phyloP scores from a whole-genome alignment of 805 yeast genomes.

The Brettanomyces bruxellensis region DNA sequence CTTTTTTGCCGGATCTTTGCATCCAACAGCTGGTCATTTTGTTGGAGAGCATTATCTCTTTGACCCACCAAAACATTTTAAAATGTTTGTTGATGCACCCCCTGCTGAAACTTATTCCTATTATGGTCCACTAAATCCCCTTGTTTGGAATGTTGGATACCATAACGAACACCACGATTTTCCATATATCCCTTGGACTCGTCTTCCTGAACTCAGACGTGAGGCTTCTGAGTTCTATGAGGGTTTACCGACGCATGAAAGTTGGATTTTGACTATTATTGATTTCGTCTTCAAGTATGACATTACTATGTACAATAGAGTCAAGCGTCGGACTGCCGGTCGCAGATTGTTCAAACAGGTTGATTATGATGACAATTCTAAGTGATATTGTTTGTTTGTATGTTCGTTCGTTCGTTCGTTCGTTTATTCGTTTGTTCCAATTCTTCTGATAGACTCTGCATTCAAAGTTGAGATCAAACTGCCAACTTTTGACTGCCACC shows the following conservation, averaged over 20 bases:
- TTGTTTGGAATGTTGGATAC: constrained; percentile 91
- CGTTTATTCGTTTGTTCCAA: no score
- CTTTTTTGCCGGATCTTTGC: constrained; percentile 83
- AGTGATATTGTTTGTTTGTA: constrained; percentile 3
- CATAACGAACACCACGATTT: constrained; percentile 95
- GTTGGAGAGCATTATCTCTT: constrained; percentile 89
- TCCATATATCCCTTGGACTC: constrained; percentile 89
- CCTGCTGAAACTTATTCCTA: constrained; percentile 84
- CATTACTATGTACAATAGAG: constrained; percentile 72
- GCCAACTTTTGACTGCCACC: no score
- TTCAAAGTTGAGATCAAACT: no score
- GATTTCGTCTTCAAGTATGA: constrained; percentile 62
- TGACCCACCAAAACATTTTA: constrained; percentile 36
- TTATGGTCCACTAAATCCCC: constrained; percentile 66
- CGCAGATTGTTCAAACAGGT: constrained; percentile 24
- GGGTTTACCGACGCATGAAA: constrained; percentile 64
- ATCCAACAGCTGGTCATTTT: constrained; percentile 93
- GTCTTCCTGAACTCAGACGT: constrained; percentile 50
- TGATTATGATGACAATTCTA: constrained; percentile 25
- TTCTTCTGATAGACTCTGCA: no score
- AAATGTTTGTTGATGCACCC: constrained; percentile 28
- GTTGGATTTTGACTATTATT: constrained; percentile 72
- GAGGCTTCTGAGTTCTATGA: constrained; percentile 78
- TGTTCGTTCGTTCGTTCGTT: no score
- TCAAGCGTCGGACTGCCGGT: constrained; percentile 45